These are phyloP conservation scores for Naganishia albida DNA, from an alignment of 1,284 basidiomycete genomes.

Conservation along the genomic window DNA sequence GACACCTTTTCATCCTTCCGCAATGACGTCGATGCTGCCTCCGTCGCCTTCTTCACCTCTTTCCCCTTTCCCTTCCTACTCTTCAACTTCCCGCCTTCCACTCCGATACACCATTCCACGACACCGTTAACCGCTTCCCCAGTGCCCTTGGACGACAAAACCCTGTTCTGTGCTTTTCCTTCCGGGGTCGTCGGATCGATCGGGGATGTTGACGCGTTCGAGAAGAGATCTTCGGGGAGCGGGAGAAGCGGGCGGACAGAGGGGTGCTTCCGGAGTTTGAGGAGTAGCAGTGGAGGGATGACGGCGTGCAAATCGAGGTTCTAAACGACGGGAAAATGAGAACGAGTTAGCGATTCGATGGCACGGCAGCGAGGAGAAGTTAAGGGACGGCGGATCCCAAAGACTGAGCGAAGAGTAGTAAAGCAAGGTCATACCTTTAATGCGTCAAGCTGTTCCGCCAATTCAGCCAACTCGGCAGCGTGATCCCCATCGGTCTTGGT, in stretches of 20 bases:
- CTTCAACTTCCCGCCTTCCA: slow-evolving; percentile 47
- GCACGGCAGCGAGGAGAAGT: neutral
- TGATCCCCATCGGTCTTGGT: slow-evolving; percentile 46
- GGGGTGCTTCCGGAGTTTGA: slow-evolving; percentile 74
- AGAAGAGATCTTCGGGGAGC: slow-evolving; percentile 51
- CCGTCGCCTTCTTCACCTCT: slow-evolving; percentile 38
- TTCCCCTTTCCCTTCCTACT: slow-evolving; percentile 23
- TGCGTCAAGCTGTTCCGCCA: slow-evolving; percentile 68
- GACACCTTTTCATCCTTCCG: slow-evolving; percentile 10
- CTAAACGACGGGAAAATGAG: slow-evolving; percentile 58
- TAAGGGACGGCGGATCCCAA: no score
- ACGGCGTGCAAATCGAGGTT: slow-evolving; percentile 63
- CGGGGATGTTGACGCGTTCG: slow-evolving; percentile 39
- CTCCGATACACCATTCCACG: slow-evolving; percentile 56
- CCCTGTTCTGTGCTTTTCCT: slow-evolving; percentile 68
- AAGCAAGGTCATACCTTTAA: slow-evolving; percentile 60
- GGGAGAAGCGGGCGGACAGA: slow-evolving; percentile 45
- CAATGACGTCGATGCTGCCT: slow-evolving; percentile 34
- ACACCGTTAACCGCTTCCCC: slow-evolving; percentile 63
- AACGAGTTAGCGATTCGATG: no score
- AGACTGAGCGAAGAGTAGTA: no score
- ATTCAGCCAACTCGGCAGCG: slow-evolving; percentile 56
- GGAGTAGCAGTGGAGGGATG: slow-evolving; percentile 64
- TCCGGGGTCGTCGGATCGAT: slow-evolving; percentile 56
- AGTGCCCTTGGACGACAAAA: slow-evolving; percentile 74